phyloP scores from a whole-genome alignment of 805 yeast species.

The Naumovozyma dairenensis region DNA sequence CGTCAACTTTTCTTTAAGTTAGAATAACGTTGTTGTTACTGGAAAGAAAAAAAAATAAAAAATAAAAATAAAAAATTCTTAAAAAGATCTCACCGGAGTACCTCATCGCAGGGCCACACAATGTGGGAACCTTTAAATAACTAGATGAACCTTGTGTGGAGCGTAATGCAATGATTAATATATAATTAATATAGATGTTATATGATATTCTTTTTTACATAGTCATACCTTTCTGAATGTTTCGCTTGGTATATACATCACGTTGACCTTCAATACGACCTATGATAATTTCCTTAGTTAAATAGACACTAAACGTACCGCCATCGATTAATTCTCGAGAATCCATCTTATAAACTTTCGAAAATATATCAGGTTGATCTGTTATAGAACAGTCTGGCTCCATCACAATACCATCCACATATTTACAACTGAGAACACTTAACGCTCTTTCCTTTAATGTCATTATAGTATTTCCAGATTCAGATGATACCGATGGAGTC shows the following conservation, averaged over 20 bases:
- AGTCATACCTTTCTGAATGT: slow-evolving; percentile 68
- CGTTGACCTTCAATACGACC: slow-evolving; percentile 61
- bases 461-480: slow-evolving; percentile 57
- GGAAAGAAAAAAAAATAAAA: too few relatives aligned
- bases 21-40: too few relatives aligned
- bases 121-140: too few relatives aligned
- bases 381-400: slow-evolving; percentile 7
- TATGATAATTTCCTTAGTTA: slow-evolving; percentile 65
- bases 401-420: slow-evolving; percentile 69
- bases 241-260: slow-evolving; percentile 74
- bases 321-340: slow-evolving; percentile 33
- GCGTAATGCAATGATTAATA: too few relatives aligned
- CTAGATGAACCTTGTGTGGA: too few relatives aligned
- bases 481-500: slow-evolving; percentile 49
- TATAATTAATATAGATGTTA: too few relatives aligned
- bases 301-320: slow-evolving; percentile 48
- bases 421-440: slow-evolving; percentile 80
- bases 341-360: slow-evolving; percentile 29
- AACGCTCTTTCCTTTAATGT: slow-evolving; percentile 74
- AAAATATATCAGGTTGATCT: neutral
- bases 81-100: too few relatives aligned
- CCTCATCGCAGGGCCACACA: too few relatives aligned
- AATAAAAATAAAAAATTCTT: too few relatives aligned
- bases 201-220: neutral
- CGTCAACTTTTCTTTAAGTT: too few relatives aligned